These are phyloP conservation scores for Fusarium papillatum DNA, from an alignment of 2,329 filamentous ascomycete genomes.

Conservation along the genomic window DNA sequence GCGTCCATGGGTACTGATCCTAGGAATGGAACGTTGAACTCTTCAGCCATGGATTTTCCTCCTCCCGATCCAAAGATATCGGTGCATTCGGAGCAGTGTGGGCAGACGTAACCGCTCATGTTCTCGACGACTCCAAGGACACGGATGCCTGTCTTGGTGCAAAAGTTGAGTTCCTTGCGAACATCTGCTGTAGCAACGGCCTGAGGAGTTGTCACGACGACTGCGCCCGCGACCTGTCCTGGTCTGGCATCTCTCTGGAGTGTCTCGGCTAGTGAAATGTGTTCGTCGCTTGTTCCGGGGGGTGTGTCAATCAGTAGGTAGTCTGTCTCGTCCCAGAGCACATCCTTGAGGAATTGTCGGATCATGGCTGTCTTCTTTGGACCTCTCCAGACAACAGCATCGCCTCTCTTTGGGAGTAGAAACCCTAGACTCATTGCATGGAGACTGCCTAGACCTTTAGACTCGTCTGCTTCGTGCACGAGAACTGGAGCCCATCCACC, in stretches of 20 bases:
- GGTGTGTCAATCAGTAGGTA: constrained; percentile 96
- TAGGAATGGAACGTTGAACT: constrained; percentile 87
- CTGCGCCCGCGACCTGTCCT: constrained; percentile 85
- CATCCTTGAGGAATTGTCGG: constrained; percentile 92
- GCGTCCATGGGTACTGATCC: constrained; percentile 94
- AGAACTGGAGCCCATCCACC: constrained; percentile 93
- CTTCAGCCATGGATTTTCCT: constrained; percentile 88
- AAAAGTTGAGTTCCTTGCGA: constrained; percentile 95
- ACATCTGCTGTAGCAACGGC: constrained; percentile 95
- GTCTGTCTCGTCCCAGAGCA: constrained; percentile 89
- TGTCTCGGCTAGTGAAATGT: constrained; percentile 94
- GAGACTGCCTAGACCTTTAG: constrained; percentile 71
- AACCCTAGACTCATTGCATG: constrained; percentile 96
- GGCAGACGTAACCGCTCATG: constrained; percentile 94
- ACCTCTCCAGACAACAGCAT: constrained; percentile 97
- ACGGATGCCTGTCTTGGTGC: constrained; percentile 82
- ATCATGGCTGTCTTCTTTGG: constrained; percentile 99
- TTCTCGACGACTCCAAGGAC: constrained; percentile 96
- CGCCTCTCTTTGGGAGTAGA: constrained; percentile 83
- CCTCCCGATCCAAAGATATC: constrained; percentile 95
- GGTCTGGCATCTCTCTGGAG: constrained; percentile 74
- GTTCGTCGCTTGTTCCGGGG: constrained; percentile 96
- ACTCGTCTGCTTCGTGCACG: constrained; percentile 75
- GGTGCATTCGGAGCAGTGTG: constrained; percentile 85
- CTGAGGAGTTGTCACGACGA: constrained; percentile 96